phyloP scores from a whole-genome alignment of 768 basidiomycete genomes.

The Lactarius trivialis region DNA sequence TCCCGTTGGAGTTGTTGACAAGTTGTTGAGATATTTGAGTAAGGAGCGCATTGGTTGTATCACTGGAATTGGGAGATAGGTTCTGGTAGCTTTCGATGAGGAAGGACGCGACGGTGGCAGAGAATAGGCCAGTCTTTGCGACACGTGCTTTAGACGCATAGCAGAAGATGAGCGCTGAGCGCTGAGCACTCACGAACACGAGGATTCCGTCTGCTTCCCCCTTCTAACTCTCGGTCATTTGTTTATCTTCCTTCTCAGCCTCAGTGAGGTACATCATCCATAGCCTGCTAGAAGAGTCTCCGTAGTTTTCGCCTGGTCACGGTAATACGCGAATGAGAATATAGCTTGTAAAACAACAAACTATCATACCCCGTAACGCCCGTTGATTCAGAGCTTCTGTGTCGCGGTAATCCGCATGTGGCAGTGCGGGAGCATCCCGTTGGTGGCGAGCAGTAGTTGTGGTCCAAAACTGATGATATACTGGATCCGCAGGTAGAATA shows the following conservation, averaged over 20 bases:
- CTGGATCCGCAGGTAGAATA: background rate
- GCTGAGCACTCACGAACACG: constrained; percentile 1
- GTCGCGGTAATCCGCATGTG: background rate
- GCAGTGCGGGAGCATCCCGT: background rate
- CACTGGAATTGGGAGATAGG: constrained; percentile 1
- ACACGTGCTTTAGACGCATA: background rate
- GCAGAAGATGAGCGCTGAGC: background rate
- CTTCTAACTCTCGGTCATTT: background rate
- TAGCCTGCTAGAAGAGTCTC: background rate
- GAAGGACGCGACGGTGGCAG: constrained; percentile 1
- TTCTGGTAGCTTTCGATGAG: constrained; percentile 2
- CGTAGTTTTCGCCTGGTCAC: background rate
- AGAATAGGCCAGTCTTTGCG: constrained; percentile 13
- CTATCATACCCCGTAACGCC: background rate
- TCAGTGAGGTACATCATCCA: background rate
- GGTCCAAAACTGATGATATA: background rate
- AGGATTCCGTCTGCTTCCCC: background rate
- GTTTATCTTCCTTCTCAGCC: background rate
- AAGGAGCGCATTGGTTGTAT: background rate
- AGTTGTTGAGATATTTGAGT: constrained; percentile 15
- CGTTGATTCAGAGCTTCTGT: background rate
- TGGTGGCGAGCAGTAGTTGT: background rate
- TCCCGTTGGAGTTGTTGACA: background rate
- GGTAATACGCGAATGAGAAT: background rate
- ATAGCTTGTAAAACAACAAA: background rate